These are phyloP conservation scores for Colletotrichum godetiae DNA, from an alignment of 2,329 filamentous ascomycete genomes.

Conservation along the genomic window DNA sequence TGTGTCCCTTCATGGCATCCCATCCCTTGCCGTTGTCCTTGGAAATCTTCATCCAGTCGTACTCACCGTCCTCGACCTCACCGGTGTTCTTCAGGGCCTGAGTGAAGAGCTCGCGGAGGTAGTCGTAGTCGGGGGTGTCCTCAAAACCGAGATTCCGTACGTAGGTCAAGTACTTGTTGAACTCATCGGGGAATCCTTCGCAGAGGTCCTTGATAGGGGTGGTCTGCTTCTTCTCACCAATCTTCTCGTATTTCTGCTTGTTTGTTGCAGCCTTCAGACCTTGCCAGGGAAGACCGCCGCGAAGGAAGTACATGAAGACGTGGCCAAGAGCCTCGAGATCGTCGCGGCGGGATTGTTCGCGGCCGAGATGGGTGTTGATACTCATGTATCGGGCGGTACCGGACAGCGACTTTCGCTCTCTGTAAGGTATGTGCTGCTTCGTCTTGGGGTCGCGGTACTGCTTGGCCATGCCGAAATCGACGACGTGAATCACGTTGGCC, in stretches of 20 bases:
- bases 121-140: slow-evolving; percentile 98
- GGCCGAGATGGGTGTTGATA: slow-evolving; percentile 97
- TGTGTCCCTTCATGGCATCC: slow-evolving; percentile 79
- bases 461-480: slow-evolving; percentile 99
- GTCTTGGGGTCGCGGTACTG: slow-evolving; percentile 99
- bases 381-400: slow-evolving; percentile 99
- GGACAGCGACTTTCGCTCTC: slow-evolving; percentile 95
- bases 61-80: slow-evolving; percentile 96
- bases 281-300: slow-evolving; percentile 79
- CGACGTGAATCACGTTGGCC: slow-evolving; percentile 98
- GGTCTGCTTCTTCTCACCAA: slow-evolving; percentile 99
- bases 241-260: slow-evolving; percentile 99
- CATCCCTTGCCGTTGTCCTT: slow-evolving; percentile 86
- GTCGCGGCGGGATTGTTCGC: slow-evolving; percentile 95
- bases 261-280: slow-evolving; percentile 79
- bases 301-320: slow-evolving; percentile 80
- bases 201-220: slow-evolving; percentile 97
- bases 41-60: slow-evolving; percentile 99
- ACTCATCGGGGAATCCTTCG: slow-evolving; percentile 95
- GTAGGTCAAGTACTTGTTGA: slow-evolving; percentile 97
- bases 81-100: slow-evolving; percentile 94
- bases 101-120: slow-evolving; percentile 95
- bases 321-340: slow-evolving; percentile 90
- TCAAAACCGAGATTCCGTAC: slow-evolving; percentile 98
- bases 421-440: slow-evolving; percentile 98